Evolutionary conservation across 2,329 filamentous ascomycete species (phyloP).

Genomic region (Cadophora malorum): DNA sequence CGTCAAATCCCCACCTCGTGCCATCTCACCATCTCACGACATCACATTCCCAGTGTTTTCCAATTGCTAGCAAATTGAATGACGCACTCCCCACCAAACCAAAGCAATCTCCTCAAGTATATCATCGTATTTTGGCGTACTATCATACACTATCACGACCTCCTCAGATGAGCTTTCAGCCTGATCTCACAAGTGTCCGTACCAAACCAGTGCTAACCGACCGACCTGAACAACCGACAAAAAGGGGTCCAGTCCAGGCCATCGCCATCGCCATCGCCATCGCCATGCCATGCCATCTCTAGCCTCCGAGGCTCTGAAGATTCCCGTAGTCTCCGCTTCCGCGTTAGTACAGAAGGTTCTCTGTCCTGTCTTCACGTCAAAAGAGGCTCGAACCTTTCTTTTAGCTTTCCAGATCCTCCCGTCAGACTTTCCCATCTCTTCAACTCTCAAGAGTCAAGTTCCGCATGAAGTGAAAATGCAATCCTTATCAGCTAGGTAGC

Average conservation of each 20-base stretch:
- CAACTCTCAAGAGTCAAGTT: no score
- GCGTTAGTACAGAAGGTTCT: not conserved
- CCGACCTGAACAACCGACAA: not conserved
- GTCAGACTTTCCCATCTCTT: no score
- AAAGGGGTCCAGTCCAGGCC: not conserved
- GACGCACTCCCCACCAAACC: not conserved
- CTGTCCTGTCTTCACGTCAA: not conserved
- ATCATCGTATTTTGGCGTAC: conserved; percentile 15
- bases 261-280: not conserved
- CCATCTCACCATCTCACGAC: not conserved
- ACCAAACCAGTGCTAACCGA: not conserved
- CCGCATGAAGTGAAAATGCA: no score
- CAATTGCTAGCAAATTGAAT: no score
- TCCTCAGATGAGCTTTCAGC: conserved; percentile 1
- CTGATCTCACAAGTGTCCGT: not conserved
- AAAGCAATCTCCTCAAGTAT: not conserved
- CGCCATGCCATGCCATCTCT: not conserved
- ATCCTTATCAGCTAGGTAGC: no score
- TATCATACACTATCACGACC: conserved; percentile 8
- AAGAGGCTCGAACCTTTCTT: not conserved
- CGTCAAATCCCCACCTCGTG: not conserved
- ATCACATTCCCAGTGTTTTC: not conserved
- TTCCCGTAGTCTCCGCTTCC: not conserved
- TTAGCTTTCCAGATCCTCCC: no score
- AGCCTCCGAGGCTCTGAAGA: conserved; percentile 1